phyloP scores from a whole-genome alignment of 441 rosid genomes.

The Brassica hybrid region DNA sequence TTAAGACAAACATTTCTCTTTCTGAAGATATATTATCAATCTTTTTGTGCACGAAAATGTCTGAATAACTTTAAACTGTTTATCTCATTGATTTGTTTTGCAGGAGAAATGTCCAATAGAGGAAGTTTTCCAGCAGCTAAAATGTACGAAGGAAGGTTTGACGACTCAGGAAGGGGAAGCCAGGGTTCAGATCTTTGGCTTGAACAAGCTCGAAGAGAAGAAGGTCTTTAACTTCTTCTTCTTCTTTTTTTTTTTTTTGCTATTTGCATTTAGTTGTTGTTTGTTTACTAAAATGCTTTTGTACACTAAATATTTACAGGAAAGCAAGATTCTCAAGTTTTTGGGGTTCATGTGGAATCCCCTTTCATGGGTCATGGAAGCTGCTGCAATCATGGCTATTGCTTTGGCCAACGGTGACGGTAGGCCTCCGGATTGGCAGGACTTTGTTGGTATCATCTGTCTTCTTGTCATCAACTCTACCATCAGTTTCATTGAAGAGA shows the following conservation, averaged over 20 bases:
- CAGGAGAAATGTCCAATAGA: constrained; percentile 62
- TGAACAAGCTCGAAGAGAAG: constrained; percentile 63
- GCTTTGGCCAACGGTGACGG: constrained; percentile 88
- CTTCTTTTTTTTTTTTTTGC: neutral
- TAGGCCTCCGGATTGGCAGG: constrained; percentile 95
- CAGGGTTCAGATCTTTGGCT: constrained; percentile 57
- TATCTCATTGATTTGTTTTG: neutral
- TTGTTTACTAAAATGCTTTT: constrained; percentile 20
- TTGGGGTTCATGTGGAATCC: constrained; percentile 98
- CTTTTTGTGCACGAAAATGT: neutral
- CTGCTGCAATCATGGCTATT: constrained; percentile 94
- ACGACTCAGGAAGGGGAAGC: constrained; percentile 51
- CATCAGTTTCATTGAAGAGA: constrained; percentile 94
- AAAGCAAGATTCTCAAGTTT: constrained; percentile 89
- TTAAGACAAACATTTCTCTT: constrained; percentile 33
- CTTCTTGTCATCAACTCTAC: constrained; percentile 89
- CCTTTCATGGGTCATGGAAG: constrained; percentile 96
- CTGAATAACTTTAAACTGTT: neutral
- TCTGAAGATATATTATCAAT: constrained; percentile 2
- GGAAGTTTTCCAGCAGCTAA: constrained; percentile 63
- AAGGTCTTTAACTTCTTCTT: constrained; percentile 39
- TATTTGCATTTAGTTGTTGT: neutral
- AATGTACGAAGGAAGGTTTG: constrained; percentile 60
- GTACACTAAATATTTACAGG: constrained; percentile 50
- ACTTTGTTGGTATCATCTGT: constrained; percentile 87